Percentiles rank a stretch among this genome's conserved stretches.
These are phyloP conservation scores for Chaetomiaceae sp. DNA, from an alignment of 2,329 filamentous ascomycete genomes.

Conservation along the genomic window DNA sequence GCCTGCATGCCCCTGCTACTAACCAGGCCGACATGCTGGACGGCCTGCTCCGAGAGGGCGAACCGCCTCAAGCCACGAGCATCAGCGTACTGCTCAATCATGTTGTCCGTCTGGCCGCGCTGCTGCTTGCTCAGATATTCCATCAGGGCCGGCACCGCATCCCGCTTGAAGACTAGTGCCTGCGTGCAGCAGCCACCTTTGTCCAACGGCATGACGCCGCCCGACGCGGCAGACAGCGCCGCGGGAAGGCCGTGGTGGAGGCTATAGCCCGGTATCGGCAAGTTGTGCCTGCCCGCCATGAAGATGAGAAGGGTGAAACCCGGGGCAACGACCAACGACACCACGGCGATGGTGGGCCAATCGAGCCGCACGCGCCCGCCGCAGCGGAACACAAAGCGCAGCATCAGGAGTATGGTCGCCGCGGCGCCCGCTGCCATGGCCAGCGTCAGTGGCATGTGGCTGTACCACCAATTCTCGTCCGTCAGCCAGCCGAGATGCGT, in stretches of 20 bases:
- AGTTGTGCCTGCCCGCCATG: slow-evolving; percentile 21
- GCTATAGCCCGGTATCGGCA: slow-evolving; percentile 15
- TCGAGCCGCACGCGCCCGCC: slow-evolving; percentile 10
- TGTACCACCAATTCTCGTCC: slow-evolving; percentile 17
- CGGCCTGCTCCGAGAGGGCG: slow-evolving; percentile 17
- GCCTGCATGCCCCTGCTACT: slow-evolving; percentile 13
- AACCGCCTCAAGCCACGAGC: slow-evolving; percentile 10
- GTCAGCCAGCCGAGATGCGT: slow-evolving; percentile 13
- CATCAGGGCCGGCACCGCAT: slow-evolving; percentile 11
- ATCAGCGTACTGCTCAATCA: slow-evolving; percentile 19
- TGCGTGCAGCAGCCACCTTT: slow-evolving; percentile 16
- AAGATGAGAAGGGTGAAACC: slow-evolving; percentile 12
- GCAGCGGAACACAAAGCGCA: background rate
- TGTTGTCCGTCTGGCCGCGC: slow-evolving; percentile 17
- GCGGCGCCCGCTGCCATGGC: slow-evolving; percentile 1
- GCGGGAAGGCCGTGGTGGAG: background rate
- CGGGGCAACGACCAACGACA: slow-evolving; percentile 15
- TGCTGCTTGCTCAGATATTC: slow-evolving; percentile 4
- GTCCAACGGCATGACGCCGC: slow-evolving; percentile 19
- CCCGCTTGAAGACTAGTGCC: slow-evolving; percentile 18
- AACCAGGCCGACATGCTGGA: slow-evolving; percentile 18
- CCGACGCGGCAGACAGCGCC: background rate
- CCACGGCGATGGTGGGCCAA: slow-evolving; percentile 11
- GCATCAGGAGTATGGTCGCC: slow-evolving; percentile 5
- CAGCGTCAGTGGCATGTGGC: slow-evolving; percentile 13